Percentiles rank a stretch among this genome's conserved stretches.
Evolutionary conservation across 2,329 filamentous ascomycete genomes (phyloP).

Genomic region (Trichoderma brevicompactum): DNA sequence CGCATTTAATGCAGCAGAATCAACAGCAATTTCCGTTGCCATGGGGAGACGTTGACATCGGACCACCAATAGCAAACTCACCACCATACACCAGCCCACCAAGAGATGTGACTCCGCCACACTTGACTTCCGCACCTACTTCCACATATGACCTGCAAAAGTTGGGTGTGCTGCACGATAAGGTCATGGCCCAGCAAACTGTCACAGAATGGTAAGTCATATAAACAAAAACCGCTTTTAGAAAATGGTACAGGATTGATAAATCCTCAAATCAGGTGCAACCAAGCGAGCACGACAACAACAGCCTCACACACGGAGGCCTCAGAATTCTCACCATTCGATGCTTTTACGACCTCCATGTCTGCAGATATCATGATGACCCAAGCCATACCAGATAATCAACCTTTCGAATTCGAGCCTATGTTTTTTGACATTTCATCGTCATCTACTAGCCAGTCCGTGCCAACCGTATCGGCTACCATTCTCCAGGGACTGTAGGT

Average conservation of each 20-base stretch:
- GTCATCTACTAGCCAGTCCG: conserved; percentile 5
- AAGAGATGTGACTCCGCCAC: not conserved
- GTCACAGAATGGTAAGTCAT: conserved; percentile 5
- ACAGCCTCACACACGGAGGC: not conserved
- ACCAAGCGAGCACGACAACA: not conserved
- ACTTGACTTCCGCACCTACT: not conserved
- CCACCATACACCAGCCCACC: not conserved
- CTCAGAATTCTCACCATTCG: not conserved
- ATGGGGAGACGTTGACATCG: conserved; percentile 8
- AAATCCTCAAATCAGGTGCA: not conserved
- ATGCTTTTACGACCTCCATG: not conserved
- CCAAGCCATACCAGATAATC: not conserved
- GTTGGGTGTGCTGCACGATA: not conserved
- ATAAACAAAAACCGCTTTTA: not conserved
- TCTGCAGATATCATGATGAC: not conserved
- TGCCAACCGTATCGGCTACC: not conserved
- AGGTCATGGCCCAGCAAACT: not conserved
- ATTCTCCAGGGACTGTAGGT: conserved; percentile 3
- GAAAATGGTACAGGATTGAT: not conserved
- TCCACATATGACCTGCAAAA: conserved; percentile 6
- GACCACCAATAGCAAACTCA: not conserved
- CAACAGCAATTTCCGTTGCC: not conserved
- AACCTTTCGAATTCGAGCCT: not conserved
- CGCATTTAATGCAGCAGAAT: not conserved
- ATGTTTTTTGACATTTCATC: conserved; percentile 4